Percentiles rank a stretch among this genome's conserved stretches.
phyloP scores from a whole-genome alignment of 2,329 filamentous ascomycete species.

The Fusarium beomiforme region DNA sequence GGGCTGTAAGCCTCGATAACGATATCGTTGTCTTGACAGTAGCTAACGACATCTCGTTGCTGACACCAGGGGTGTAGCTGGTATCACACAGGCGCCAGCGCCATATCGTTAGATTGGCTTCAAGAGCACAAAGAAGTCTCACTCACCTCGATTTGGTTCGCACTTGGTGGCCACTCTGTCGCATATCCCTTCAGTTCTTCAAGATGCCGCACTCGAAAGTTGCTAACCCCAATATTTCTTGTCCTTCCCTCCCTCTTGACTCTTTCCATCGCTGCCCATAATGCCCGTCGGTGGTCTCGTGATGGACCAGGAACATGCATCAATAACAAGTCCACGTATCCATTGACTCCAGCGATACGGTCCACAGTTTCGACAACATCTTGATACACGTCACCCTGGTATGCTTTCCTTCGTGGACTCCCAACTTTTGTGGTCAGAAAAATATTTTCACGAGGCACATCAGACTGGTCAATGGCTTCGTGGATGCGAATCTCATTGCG shows the following conservation, averaged over 20 bases:
- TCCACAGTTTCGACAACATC: slow-evolving; percentile 69
- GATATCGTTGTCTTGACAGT: slow-evolving; percentile 83
- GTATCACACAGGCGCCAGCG: background rate
- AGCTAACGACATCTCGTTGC: slow-evolving; percentile 51
- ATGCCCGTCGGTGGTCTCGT: slow-evolving; percentile 62
- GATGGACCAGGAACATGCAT: slow-evolving; percentile 73
- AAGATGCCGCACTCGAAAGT: slow-evolving; percentile 74
- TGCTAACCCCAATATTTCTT: slow-evolving; percentile 76
- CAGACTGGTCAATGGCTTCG: slow-evolving; percentile 66
- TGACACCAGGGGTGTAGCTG: slow-evolving; percentile 79
- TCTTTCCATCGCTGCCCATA: slow-evolving; percentile 75
- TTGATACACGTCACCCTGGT: slow-evolving; percentile 65
- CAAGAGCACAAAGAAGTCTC: background rate
- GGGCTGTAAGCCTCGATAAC: slow-evolving; percentile 54
- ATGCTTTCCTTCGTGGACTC: slow-evolving; percentile 48
- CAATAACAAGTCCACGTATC: slow-evolving; percentile 77
- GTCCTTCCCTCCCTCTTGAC: slow-evolving; percentile 67
- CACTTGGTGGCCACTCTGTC: slow-evolving; percentile 74
- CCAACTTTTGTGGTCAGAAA: slow-evolving; percentile 79
- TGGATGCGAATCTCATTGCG: slow-evolving; percentile 75
- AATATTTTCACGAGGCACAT: slow-evolving; percentile 65
- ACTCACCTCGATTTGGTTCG: slow-evolving; percentile 78
- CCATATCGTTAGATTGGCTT: background rate
- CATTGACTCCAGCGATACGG: slow-evolving; percentile 65
- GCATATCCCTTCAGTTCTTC: slow-evolving; percentile 74